These are phyloP conservation scores for Dryas alaskensis DNA, from an alignment of 306 rosid genomes.

Conservation along the genomic window DNA sequence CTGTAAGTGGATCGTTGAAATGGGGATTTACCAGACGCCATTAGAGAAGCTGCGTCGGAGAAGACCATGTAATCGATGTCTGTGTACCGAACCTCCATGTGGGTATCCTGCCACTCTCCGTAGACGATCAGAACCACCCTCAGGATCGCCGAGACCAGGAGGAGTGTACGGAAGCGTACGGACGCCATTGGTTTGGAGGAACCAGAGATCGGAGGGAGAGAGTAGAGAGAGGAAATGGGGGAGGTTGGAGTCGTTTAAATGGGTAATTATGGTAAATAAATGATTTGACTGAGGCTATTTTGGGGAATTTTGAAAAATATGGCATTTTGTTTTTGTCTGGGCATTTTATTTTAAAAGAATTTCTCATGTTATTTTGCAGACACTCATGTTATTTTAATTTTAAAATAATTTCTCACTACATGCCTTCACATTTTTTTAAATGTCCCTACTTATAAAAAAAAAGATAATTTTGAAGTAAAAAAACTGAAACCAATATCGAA, in stretches of 20 bases:
- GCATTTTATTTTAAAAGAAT: too few species aligned
- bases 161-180: slow-evolving; percentile 34
- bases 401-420: too few species aligned
- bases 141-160: slow-evolving; percentile 56
- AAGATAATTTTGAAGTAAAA: too few species aligned
- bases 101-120: slow-evolving; percentile 94
- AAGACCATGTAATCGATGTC: slow-evolving; percentile 88
- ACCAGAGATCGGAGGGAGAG: neutral
- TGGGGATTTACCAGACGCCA: slow-evolving; percentile 80
- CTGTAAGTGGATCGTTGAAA: slow-evolving; percentile 81
- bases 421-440: too few species aligned
- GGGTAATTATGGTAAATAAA: neutral
- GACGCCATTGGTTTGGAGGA: slow-evolving; percentile 36
- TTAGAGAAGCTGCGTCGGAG: slow-evolving; percentile 82
- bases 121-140: slow-evolving; percentile 59
- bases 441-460: too few species aligned
- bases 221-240: neutral
- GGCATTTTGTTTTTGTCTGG: too few species aligned
- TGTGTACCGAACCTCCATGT: slow-evolving; percentile 86
- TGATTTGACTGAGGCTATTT: neutral
- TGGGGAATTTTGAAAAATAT: neutral
- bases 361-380: too few species aligned
- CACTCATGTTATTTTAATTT: too few species aligned
- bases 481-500: too few species aligned
- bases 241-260: neutral